These are phyloP conservation scores for Anastatica hierochuntica DNA, from an alignment of 345 rosid genomes.

Conservation along the genomic window DNA sequence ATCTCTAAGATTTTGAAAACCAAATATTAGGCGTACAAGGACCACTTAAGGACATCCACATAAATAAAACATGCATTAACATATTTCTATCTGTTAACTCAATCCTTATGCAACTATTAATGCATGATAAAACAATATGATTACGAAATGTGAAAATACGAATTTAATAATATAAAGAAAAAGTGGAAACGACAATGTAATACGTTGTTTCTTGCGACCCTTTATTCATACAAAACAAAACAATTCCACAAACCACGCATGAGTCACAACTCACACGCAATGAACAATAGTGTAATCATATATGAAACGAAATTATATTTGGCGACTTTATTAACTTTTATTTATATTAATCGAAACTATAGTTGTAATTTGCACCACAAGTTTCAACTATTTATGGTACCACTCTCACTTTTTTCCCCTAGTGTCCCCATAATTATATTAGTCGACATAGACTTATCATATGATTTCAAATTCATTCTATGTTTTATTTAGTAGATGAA, in stretches of 20 bases:
- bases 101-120: neutral
- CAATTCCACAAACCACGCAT: slow-evolving; percentile 11
- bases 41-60: too few relatives aligned
- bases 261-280: slow-evolving; percentile 18
- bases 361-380: slow-evolving; percentile 13
- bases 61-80: too few relatives aligned
- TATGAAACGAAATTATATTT: too few relatives aligned
- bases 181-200: slow-evolving; percentile 7
- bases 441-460: slow-evolving; percentile 11
- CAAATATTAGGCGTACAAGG: too few relatives aligned
- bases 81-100: too few relatives aligned
- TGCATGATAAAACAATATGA: neutral
- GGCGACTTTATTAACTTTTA: too few relatives aligned
- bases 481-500: neutral
- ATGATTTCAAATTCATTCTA: slow-evolving; percentile 5
- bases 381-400: slow-evolving; percentile 16
- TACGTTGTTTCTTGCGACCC: slow-evolving; percentile 16
- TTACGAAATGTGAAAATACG: neutral
- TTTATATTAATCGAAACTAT: slow-evolving; percentile 3
- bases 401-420: neutral
- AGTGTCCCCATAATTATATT: slow-evolving; percentile 9
- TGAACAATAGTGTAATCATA: slow-evolving; percentile 14
- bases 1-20: too few relatives aligned
- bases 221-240: slow-evolving; percentile 12
- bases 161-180: neutral